Base-by-base conservation (phyloP, 352 stramenopile genomes). In the Proteromonas lacertae region DNA sequence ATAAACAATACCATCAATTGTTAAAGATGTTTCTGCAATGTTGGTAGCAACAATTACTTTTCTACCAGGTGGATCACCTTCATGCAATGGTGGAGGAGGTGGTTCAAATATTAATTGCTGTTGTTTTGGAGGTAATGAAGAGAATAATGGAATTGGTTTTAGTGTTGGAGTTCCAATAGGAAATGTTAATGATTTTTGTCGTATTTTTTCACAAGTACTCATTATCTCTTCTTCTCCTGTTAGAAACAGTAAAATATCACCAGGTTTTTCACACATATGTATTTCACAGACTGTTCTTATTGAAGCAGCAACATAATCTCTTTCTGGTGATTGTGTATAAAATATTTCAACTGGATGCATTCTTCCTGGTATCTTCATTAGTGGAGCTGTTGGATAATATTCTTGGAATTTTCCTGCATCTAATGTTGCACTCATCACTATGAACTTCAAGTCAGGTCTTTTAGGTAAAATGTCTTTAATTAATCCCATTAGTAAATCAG, bases 1-100 rank as follows among this genome's bases (percentile, higher is more conserved):
- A 56, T 96, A 97, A 13, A 95, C 81, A 42, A 98, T 92, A 17
- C 82, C 88, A 54, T 99, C n/a, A n/a, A n/a, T n/a, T n/a, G n/a
- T n/a, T n/a, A n/a, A n/a, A n/a, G n/a, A n/a, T n/a, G n/a, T n/a
- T 55, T 99, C 87, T 18, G 87, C 87, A 50, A 97, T 87, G 56
- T 96, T 97, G 29, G 86, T 99, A 13, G 67, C 77, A 26, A 97
- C 71, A n/a, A 99, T 79, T 19, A 94, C 69, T 51, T 87, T 88
- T 10, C 72, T 60, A n/a, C 63, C 58, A 26, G 49, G 40, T 1
- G 25, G 18, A 4, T 67, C 69, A n/a, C n/a, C n/a, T 9, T 59
- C 46, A 30, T 67, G 55, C 31, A 52, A 55, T 2, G 66, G 52
- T 3, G 53, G 48, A 1, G 76, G 69, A 13, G 84, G 69, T 3